Conservation (phyloP, 1,284 basidiomycete species). For the Ganoderma sinense region DNA sequence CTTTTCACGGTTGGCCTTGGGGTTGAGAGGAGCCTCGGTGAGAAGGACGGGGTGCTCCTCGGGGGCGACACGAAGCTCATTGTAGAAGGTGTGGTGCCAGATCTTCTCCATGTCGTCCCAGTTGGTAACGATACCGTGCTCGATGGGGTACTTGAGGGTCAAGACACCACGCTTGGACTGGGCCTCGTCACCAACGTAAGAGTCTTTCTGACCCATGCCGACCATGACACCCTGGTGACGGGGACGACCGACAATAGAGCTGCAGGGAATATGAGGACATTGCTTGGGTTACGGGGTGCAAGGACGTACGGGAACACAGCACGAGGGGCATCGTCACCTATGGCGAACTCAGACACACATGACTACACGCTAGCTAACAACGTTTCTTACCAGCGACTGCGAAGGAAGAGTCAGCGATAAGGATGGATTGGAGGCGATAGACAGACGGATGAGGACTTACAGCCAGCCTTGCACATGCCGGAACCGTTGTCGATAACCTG, state of each 20-base stretch:
- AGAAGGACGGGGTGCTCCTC: slow-evolving; percentile 95
- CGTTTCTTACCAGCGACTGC: slow-evolving; percentile 57
- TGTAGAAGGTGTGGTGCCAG: slow-evolving; percentile 94
- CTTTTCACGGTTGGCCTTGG: slow-evolving; percentile 95
- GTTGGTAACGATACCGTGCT: slow-evolving; percentile 92
- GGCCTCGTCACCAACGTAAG: slow-evolving; percentile 91
- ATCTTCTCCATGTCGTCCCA: slow-evolving; percentile 98
- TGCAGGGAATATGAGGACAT: slow-evolving; percentile 36
- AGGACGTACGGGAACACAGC: slow-evolving; percentile 71
- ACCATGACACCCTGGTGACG: slow-evolving; percentile 96
- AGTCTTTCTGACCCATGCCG: slow-evolving; percentile 89
- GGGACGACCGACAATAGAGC: slow-evolving; percentile 91
- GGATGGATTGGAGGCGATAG: background rate
- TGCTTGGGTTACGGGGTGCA: background rate
- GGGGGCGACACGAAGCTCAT: slow-evolving; percentile 84
- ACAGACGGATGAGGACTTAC: slow-evolving; percentile 49
- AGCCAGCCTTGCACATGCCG: slow-evolving; percentile 95
- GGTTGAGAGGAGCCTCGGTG: slow-evolving; percentile 94
- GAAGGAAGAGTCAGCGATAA: slow-evolving; percentile 31
- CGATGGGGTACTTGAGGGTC: slow-evolving; percentile 88
- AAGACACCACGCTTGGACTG: slow-evolving; percentile 97
- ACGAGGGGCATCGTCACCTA: slow-evolving; percentile 76
- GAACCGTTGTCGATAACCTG: slow-evolving; percentile 87
- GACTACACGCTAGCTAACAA: background rate
- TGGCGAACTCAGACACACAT: slow-evolving; percentile 2